phyloP scores from a whole-genome alignment of 1,284 basidiomycete genomes.

The Cutaneotrichosporon mucoides region DNA sequence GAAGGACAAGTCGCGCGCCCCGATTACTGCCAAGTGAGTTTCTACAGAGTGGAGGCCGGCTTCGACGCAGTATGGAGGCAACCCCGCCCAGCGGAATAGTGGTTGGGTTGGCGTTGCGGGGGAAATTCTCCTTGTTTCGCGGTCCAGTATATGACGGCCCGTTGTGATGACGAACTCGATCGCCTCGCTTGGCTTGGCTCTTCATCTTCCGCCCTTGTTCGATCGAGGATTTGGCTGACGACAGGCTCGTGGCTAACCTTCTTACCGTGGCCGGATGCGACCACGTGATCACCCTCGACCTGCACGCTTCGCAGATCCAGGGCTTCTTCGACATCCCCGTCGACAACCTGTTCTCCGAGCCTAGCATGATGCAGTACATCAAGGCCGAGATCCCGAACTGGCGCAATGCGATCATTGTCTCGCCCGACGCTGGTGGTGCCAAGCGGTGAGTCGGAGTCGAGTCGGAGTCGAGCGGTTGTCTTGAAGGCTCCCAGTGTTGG shows the following conservation, averaged over 20 bases:
- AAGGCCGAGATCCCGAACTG: conserved; percentile 81
- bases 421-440: conserved; percentile 95
- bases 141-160: too few relatives aligned
- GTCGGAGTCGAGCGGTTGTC: too few relatives aligned
- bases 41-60: too few relatives aligned
- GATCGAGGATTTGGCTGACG: too few relatives aligned
- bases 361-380: conserved; percentile 83
- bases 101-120: too few relatives aligned
- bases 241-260: conserved; percentile 83
- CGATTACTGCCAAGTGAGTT: conserved; percentile 87
- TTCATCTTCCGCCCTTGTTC: too few relatives aligned
- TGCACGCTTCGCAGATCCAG: conserved; percentile 97
- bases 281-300: conserved; percentile 98
- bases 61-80: too few relatives aligned
- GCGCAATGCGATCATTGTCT: conserved; percentile 88
- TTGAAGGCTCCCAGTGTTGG: too few relatives aligned
- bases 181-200: too few relatives aligned
- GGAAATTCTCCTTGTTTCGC: too few relatives aligned
- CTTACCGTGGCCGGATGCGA: conserved; percentile 93
- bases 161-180: too few relatives aligned
- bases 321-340: conserved; percentile 99
- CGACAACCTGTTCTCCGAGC: conserved; percentile 90
- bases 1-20: conserved; percentile 94
- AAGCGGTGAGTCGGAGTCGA: conserved; percentile 71
- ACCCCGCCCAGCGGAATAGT: too few relatives aligned